Conservation (phyloP, 345 rosid species). For the Dimocarpus longan region DNA sequence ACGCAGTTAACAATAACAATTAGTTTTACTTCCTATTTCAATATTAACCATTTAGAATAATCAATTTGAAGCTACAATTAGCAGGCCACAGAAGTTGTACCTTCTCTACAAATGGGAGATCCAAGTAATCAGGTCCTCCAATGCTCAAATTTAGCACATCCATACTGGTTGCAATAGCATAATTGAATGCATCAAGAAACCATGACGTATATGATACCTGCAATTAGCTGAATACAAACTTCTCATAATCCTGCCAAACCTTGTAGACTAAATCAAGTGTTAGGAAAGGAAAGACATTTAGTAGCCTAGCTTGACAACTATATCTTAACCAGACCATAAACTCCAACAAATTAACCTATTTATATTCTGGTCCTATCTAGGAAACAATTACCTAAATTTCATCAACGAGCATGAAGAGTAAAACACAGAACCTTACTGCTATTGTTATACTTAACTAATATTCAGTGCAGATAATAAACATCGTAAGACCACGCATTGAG, state of each 20-base stretch:
- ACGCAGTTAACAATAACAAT: neutral
- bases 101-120: slow-evolving; percentile 98
- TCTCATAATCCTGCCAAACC: slow-evolving; percentile 65
- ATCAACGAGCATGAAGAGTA: neutral
- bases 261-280: slow-evolving; percentile 17
- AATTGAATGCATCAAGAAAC: slow-evolving; percentile 98
- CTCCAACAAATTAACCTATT: neutral
- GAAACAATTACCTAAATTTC: slow-evolving; percentile 2
- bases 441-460: neutral
- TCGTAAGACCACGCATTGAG: neutral
- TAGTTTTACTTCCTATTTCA: slow-evolving; percentile 1
- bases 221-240: slow-evolving; percentile 84
- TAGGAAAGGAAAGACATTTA: neutral
- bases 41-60: neutral
- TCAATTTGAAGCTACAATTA: slow-evolving; percentile 9
- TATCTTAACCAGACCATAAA: neutral
- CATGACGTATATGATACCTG: slow-evolving; percentile 99
- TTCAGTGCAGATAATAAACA: neutral
- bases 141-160: slow-evolving; percentile 98
- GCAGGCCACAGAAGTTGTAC: slow-evolving; percentile 38
- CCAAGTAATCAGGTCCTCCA: slow-evolving; percentile 98
- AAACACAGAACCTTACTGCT: slow-evolving; percentile 3
- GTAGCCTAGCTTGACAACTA: neutral
- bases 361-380: slow-evolving; percentile 2
- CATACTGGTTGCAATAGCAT: slow-evolving; percentile 90